Conservation (phyloP, 1,284 basidiomycete genomes). For the Cystobasidium sp. region DNA sequence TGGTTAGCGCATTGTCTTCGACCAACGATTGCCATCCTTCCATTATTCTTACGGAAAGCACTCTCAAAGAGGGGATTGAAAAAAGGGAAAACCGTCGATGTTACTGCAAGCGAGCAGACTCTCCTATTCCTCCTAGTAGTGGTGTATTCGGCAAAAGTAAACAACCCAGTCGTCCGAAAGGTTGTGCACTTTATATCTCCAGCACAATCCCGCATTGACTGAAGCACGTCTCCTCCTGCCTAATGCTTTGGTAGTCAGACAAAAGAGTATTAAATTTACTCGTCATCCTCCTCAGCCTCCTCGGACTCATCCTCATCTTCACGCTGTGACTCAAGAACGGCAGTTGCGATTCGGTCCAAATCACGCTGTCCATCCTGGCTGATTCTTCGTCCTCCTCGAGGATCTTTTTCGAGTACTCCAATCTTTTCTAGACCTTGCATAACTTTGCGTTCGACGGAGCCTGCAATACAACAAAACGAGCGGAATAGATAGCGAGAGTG, state of each 20-base stretch:
- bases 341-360: slow-evolving; percentile 97
- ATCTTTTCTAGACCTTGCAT: slow-evolving; percentile 99
- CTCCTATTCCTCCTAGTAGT: background rate
- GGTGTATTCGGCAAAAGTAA: background rate
- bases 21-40: background rate
- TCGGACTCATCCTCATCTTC: slow-evolving; percentile 88
- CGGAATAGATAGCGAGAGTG: background rate
- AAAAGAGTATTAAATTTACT: slow-evolving; percentile 50
- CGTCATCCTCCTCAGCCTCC: slow-evolving; percentile 75
- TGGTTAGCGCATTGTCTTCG: no score
- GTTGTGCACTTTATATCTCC: background rate
- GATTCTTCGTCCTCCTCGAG: slow-evolving; percentile 94
- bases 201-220: no score
- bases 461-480: slow-evolving; percentile 10
- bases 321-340: slow-evolving; percentile 84
- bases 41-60: background rate
- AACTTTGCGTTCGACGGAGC: slow-evolving; percentile 61
- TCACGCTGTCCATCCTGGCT: slow-evolving; percentile 95
- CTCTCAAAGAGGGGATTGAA: background rate
- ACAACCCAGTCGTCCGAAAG: background rate
- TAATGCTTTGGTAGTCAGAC: background rate
- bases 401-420: slow-evolving; percentile 88
- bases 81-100: slow-evolving; percentile 1
- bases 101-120: slow-evolving; percentile 2
- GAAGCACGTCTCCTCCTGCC: no score